A percentile compares a stretch with the other conserved stretches of the same genome.
Conservation (phyloP, 139 green algal species). For the Spirogloea muscicola region DNA sequence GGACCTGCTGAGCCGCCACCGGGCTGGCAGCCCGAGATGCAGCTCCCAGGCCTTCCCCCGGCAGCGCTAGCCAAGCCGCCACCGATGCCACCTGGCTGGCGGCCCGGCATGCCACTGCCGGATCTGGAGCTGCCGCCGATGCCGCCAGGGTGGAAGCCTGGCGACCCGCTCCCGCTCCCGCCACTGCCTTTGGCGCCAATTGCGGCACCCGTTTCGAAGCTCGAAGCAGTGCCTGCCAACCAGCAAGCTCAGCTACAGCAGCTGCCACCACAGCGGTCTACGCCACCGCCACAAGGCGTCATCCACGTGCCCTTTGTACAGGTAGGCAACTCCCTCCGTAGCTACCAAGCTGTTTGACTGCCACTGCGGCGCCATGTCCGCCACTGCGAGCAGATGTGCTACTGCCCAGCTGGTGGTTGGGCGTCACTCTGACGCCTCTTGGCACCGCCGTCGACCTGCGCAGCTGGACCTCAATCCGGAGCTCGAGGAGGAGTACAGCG, state of each 20-base stretch:
- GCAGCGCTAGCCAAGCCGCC: no score
- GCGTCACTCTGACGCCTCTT: no score
- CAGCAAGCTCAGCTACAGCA: not conserved
- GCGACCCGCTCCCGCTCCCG: not conserved
- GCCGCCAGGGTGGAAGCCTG: not conserved
- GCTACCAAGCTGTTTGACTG: not conserved
- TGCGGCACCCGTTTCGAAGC: not conserved
- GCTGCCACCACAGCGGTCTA: not conserved
- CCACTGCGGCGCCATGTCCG: no score
- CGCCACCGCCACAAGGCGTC: not conserved
- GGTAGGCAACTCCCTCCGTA: not conserved
- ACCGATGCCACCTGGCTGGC: not conserved
- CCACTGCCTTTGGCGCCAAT: not conserved
- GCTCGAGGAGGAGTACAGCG: constrained; percentile 10
- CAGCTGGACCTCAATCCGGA: constrained; percentile 25
- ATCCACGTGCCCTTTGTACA: not conserved
- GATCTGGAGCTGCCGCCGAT: not conserved
- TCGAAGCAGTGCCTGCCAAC: not conserved
- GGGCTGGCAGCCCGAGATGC: no score
- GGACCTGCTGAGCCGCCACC: no score
- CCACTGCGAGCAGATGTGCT: no score
- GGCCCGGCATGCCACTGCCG: not conserved
- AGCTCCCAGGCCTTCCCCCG: no score
- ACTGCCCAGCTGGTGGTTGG: no score
- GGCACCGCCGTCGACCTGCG: no score